Conservation (phyloP, 129 eudicot genomes). For the Saussurea involucrata region DNA sequence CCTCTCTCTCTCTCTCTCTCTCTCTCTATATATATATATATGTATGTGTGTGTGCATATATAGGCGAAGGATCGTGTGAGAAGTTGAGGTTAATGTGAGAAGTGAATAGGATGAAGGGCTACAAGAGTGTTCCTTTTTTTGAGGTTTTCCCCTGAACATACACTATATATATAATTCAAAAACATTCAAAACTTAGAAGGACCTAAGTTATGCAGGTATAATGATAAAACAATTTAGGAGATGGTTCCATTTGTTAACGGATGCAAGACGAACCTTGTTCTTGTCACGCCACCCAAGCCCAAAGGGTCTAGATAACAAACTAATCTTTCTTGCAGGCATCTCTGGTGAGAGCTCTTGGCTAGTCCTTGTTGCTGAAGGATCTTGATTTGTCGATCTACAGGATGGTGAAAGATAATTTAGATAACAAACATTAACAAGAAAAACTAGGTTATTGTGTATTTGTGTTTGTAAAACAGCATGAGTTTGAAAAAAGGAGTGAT, state of each 20-base stretch:
- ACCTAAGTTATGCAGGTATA: background rate
- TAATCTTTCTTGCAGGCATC: conserved; percentile 65
- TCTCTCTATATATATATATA: too few relatives aligned
- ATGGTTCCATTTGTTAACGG: background rate
- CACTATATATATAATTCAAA: too few relatives aligned
- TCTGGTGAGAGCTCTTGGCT: conserved; percentile 57
- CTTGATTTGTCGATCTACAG: conserved; percentile 49
- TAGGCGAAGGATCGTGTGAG: too few relatives aligned
- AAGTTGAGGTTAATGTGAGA: too few relatives aligned
- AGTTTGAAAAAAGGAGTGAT: too few relatives aligned
- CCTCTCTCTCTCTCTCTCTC: background rate
- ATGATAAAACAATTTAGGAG: background rate
- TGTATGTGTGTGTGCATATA: too few relatives aligned
- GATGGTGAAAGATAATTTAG: background rate
- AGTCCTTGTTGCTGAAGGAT: conserved; percentile 34
- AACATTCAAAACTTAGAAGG: background rate
- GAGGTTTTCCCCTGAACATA: too few relatives aligned
- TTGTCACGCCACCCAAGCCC: conserved; percentile 92
- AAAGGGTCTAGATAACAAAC: conserved; percentile 81
- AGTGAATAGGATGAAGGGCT: too few relatives aligned
- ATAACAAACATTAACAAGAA: background rate
- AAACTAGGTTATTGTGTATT: background rate
- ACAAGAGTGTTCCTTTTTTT: too few relatives aligned
- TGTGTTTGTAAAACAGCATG: background rate
- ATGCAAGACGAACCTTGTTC: conserved; percentile 59